Evolutionary conservation across 2,329 filamentous ascomycete genomes (phyloP).

Genomic region (Penicillium olsonii): DNA sequence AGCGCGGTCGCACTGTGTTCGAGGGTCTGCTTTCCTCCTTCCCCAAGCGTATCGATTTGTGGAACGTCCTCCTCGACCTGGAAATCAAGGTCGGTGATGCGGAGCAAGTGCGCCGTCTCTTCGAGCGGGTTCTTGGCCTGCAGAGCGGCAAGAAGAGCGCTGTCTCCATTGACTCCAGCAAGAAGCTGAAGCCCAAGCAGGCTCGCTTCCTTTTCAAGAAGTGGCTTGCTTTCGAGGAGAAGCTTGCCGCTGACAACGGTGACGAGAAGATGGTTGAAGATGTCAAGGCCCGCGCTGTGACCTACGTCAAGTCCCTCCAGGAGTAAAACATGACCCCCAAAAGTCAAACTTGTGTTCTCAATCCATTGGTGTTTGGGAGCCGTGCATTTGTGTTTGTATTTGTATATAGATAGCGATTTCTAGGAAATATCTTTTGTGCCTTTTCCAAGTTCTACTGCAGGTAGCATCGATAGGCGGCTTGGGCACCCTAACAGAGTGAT

Average conservation of each 20-base stretch:
- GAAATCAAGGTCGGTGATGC: slow-evolving; percentile 66
- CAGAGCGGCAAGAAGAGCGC: slow-evolving; percentile 44
- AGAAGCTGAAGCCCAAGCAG: slow-evolving; percentile 75
- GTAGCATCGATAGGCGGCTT: neutral
- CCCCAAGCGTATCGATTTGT: slow-evolving; percentile 87
- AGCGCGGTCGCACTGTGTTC: slow-evolving; percentile 92
- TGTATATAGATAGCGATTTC: slow-evolving; percentile 27
- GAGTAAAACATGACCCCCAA: slow-evolving; percentile 22
- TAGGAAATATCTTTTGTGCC: slow-evolving; percentile 17
- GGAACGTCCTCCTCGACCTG: slow-evolving; percentile 88
- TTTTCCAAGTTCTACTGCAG: neutral
- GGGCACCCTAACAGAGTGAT: neutral
- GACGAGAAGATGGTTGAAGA: slow-evolving; percentile 69
- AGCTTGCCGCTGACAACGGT: slow-evolving; percentile 52
- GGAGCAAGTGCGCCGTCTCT: slow-evolving; percentile 72
- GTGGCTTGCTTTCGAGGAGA: slow-evolving; percentile 88
- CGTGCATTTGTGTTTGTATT: slow-evolving; percentile 20
- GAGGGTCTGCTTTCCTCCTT: slow-evolving; percentile 81
- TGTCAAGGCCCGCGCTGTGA: slow-evolving; percentile 69
- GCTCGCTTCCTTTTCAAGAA: slow-evolving; percentile 87
- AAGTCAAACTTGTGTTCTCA: slow-evolving; percentile 15
- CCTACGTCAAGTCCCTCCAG: slow-evolving; percentile 61
- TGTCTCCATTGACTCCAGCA: slow-evolving; percentile 45
- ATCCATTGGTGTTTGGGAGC: slow-evolving; percentile 25
- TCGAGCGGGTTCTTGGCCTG: slow-evolving; percentile 68